Evolutionary conservation across 1,284 basidiomycete species (phyloP), one percentile per base, ranked within the genome.

Genomic region (Rhodotorula glutinis): DNA sequence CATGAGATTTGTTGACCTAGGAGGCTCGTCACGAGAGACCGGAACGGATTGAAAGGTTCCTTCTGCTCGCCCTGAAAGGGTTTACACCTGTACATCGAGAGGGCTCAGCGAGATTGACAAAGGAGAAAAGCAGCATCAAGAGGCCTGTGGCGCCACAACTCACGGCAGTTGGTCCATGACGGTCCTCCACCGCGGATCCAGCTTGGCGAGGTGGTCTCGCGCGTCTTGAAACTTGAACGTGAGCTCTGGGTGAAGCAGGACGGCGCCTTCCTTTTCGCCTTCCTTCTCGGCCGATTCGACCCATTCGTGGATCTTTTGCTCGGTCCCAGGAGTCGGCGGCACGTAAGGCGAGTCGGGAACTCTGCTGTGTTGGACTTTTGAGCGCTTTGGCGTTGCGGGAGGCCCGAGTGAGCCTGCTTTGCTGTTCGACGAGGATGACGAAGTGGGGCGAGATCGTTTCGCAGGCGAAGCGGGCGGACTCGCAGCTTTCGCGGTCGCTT

Each of bases 1-100:
- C 90, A 94, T 0, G 89, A 91, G 51, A 97, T 92, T 79, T 97
- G 92, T 79, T 76, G 76, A 17, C 76, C 76, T 4, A 91, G 79
- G 66, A 91, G 90, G 43, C 85, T 87, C 3, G 83, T 85, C 14
- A 67, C 66, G 38, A 68, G 63, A 1, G 87, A 85, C 55, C 85
- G 85, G 72, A 91, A 91, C 3, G 89, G 89, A 77, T 90, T 87
- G 27, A 89, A 82, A 46, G 81, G 81, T 74, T 90, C 80, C 4
- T 83, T 63, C 40, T 75, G 71, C 44, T 76, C 63, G 21, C 75
- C 80, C 75, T 92, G 85, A 75, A 86, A 93, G 4, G 90, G 89
- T 68, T 84, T 86, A 77, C 90, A 91, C 49, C 54, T 55, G 54
- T 4, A 3, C 9, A 40, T 11, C 38, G 53, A 40, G 23, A 40